Evolutionary conservation across 2,329 filamentous ascomycete genomes (phyloP).

Genomic region (Aspergillus costaricaensis): DNA sequence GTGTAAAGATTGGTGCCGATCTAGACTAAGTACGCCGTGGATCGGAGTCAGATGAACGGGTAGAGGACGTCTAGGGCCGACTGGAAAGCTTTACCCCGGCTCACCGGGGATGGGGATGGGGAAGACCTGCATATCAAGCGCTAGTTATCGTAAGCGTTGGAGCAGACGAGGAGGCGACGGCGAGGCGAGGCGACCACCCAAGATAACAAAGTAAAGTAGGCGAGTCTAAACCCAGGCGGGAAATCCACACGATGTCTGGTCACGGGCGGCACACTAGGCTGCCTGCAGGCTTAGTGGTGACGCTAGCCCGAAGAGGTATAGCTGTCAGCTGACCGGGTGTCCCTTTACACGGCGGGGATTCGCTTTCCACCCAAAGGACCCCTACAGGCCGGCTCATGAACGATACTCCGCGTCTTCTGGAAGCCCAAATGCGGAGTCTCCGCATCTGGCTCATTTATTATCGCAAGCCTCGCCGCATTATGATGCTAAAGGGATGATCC

Average conservation of each 20-base stretch:
- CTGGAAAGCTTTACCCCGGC: conserved; percentile 1
- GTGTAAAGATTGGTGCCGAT: neutral
- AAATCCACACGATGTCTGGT: conserved; percentile 1
- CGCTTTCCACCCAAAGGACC: neutral
- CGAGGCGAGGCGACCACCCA: neutral
- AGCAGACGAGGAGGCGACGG: neutral
- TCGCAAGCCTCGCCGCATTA: conserved; percentile 2
- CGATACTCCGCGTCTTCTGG: conserved; percentile 8
- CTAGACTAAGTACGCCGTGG: neutral
- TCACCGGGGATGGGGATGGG: neutral
- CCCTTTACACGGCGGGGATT: conserved; percentile 7
- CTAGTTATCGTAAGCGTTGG: neutral
- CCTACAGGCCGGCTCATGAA: conserved; percentile 2
- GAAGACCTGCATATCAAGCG: neutral
- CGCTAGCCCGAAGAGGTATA: neutral
- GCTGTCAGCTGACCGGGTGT: conserved; percentile 7
- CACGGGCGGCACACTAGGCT: neutral
- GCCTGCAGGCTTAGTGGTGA: neutral
- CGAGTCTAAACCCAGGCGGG: neutral
- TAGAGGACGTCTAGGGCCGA: neutral
- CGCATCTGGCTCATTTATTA: neutral
- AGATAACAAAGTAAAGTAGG: neutral
- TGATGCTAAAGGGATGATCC: neutral
- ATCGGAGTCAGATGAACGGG: neutral
- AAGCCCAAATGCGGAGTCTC: conserved; percentile 8